Evolutionary conservation across 2,329 filamentous ascomycete species (phyloP).

Genomic region (Fusarium sp.): DNA sequence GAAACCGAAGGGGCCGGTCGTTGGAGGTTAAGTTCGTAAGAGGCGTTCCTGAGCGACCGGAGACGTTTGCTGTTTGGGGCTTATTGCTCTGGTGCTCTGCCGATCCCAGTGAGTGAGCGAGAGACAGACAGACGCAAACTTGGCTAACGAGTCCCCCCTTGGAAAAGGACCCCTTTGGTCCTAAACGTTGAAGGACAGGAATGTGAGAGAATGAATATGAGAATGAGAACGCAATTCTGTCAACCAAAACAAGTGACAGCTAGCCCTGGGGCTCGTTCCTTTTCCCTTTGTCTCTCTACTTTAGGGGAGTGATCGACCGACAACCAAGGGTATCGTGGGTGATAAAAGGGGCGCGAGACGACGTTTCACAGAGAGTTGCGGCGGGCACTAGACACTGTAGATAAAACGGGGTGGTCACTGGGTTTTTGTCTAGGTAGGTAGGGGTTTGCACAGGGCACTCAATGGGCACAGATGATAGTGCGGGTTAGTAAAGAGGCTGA

Average conservation of each 20-base stretch:
- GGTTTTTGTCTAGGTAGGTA: neutral
- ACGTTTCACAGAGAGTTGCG: constrained; percentile 41
- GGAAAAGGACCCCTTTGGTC: constrained; percentile 6
- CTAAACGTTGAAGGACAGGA: constrained; percentile 14
- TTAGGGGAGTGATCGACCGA: neutral
- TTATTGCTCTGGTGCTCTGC: neutral
- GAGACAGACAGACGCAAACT: neutral
- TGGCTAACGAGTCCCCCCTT: neutral
- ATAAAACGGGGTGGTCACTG: constrained; percentile 26
- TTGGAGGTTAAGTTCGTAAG: constrained; percentile 24
- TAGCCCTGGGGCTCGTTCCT: neutral
- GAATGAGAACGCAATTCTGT: neutral
- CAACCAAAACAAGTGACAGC: constrained; percentile 1
- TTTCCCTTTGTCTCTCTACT: neutral
- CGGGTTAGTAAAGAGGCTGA: neutral
- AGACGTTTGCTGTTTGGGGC: constrained; percentile 25
- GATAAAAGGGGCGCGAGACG: constrained; percentile 39
- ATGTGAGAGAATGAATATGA: neutral
- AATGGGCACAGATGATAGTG: constrained; percentile 14
- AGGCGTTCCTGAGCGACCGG: constrained; percentile 24
- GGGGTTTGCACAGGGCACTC: constrained; percentile 29
- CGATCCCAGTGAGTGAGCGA: neutral
- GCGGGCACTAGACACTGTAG: constrained; percentile 32
- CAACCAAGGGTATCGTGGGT: constrained; percentile 3
- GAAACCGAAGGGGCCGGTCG: constrained; percentile 20